Evolutionary conservation across 352 stramenopile genomes (phyloP).

Genomic region (Pythium biforme): DNA sequence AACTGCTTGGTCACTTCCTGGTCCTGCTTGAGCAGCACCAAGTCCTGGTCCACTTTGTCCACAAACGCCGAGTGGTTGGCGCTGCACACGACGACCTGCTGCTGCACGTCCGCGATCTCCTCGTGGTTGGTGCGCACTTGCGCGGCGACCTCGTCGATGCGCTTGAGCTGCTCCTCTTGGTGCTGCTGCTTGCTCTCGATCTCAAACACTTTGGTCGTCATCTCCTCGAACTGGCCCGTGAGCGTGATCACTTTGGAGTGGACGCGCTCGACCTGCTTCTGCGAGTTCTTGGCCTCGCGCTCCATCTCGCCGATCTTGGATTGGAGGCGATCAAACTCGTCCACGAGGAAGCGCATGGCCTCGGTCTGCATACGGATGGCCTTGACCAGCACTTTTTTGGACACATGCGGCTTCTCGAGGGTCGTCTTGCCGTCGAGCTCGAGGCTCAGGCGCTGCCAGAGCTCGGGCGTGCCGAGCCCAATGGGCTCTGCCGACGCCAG

Average conservation of each 20-base stretch:
- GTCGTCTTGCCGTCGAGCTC: slow-evolving; percentile 81
- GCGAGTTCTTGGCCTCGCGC: slow-evolving; percentile 65
- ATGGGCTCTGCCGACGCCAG: slow-evolving; percentile 43
- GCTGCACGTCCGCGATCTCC: slow-evolving; percentile 45
- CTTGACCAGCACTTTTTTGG: slow-evolving; percentile 83
- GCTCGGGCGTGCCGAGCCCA: slow-evolving; percentile 69
- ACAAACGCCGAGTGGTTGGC: slow-evolving; percentile 50
- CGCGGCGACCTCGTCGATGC: slow-evolving; percentile 64
- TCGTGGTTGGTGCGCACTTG: slow-evolving; percentile 50
- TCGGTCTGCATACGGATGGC: slow-evolving; percentile 81
- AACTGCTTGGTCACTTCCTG: slow-evolving; percentile 81
- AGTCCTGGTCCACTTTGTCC: slow-evolving; percentile 46
- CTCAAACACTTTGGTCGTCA: slow-evolving; percentile 61
- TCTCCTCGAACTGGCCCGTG: slow-evolving; percentile 69
- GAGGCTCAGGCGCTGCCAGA: slow-evolving; percentile 75
- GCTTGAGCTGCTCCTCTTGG: slow-evolving; percentile 64
- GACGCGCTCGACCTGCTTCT: slow-evolving; percentile 78
- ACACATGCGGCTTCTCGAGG: slow-evolving; percentile 75
- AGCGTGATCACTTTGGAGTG: slow-evolving; percentile 78
- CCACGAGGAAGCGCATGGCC: slow-evolving; percentile 80
- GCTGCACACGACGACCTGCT: slow-evolving; percentile 46
- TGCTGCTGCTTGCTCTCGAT: slow-evolving; percentile 57
- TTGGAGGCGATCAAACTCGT: slow-evolving; percentile 80
- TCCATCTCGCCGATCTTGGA: slow-evolving; percentile 79
- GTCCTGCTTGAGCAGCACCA: slow-evolving; percentile 52